Conservation (phyloP, 768 basidiomycete species). For the Strobilomyces echinocephalus region DNA sequence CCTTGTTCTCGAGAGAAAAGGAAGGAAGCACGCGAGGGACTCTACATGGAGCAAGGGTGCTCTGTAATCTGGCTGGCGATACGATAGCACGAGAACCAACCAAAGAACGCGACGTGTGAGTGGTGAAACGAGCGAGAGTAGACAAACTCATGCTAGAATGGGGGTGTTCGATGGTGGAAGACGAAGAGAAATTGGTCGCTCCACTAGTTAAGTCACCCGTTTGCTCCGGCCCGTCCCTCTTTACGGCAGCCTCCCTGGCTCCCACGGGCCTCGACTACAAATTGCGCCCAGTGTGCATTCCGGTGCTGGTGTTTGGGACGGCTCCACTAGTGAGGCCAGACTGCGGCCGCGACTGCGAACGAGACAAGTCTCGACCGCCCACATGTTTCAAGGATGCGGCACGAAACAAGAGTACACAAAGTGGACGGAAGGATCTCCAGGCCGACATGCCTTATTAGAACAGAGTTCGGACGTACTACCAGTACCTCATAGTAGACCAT, state of each 20-base stretch:
- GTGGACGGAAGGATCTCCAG: not conserved
- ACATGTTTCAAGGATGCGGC: too few relatives aligned
- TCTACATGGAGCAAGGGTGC: slow-evolving; percentile 21
- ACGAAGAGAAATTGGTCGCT: slow-evolving; percentile 13
- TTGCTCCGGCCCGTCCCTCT: not conserved
- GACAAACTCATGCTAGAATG: slow-evolving; percentile 26
- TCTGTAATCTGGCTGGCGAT: slow-evolving; percentile 21
- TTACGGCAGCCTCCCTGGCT: not conserved
- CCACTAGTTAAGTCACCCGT: slow-evolving; percentile 17
- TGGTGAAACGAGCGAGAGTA: slow-evolving; percentile 26
- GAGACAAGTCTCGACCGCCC: not conserved
- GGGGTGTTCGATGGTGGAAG: slow-evolving; percentile 7
- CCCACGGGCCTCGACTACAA: not conserved
- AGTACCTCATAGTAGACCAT: slow-evolving; percentile 31
- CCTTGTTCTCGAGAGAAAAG: slow-evolving; percentile 80
- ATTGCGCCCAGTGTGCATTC: too few relatives aligned
- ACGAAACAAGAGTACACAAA: not conserved
- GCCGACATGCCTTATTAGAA: slow-evolving; percentile 20
- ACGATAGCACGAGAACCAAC: slow-evolving; percentile 9
- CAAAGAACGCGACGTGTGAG: slow-evolving; percentile 9
- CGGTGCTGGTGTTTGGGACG: too few relatives aligned
- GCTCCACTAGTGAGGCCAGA: too few relatives aligned
- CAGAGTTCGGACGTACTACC: slow-evolving; percentile 20
- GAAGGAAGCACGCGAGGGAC: slow-evolving; percentile 55
- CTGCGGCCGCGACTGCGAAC: not conserved